Conservation (phyloP, 129 eudicot species). For the Flaveria brownii region DNA sequence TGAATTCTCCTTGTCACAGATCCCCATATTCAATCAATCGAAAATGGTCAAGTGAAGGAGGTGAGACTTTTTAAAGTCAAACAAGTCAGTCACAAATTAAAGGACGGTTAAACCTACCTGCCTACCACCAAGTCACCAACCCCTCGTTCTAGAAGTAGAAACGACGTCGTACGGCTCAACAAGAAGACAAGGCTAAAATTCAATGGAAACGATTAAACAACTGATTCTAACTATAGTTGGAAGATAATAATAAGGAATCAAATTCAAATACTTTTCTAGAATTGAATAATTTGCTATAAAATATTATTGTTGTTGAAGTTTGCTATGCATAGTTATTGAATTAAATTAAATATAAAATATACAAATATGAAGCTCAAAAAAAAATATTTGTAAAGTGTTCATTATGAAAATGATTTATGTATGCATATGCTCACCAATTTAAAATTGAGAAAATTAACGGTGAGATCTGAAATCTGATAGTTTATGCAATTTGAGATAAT, state of each 20-base stretch:
- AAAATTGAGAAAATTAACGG: neutral
- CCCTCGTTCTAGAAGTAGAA: neutral
- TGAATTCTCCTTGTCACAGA: constrained; percentile 14
- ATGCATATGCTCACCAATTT: neutral
- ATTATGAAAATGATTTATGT: neutral
- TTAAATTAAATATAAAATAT: neutral
- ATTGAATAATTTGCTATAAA: too few species aligned
- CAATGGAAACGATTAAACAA: too few species aligned
- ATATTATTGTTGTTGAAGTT: neutral
- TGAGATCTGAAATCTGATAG: constrained; percentile 17
- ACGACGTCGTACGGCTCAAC: neutral
- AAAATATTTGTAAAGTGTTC: neutral
- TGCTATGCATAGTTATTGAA: neutral
- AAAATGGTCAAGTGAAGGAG: neutral
- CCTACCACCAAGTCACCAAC: neutral
- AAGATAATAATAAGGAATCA: too few species aligned
- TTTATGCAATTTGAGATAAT: constrained; percentile 15
- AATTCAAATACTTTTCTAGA: too few species aligned
- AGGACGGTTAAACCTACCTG: neutral
- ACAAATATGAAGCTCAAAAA: neutral
- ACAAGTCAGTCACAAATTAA: neutral
- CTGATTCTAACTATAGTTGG: too few species aligned
- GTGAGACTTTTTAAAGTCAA: neutral
- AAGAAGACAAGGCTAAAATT: too few species aligned
- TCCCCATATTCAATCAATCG: neutral